phyloP scores from a whole-genome alignment of 2,329 filamentous ascomycete species.

The Trichoderma semiorbis region DNA sequence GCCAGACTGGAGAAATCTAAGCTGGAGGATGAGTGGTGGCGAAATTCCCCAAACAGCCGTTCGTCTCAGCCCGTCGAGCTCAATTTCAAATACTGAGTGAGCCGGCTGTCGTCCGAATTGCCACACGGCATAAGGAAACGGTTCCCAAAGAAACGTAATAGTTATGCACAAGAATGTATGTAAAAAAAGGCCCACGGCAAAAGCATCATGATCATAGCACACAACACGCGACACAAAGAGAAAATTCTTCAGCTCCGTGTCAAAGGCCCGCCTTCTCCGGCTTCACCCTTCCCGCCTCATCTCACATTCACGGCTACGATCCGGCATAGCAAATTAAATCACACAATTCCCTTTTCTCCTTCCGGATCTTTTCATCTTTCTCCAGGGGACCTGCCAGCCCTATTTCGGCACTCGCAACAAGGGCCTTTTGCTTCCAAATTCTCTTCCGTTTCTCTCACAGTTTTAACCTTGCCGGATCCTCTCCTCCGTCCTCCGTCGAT shows the following conservation, averaged over 20 bases:
- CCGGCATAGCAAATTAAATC: background rate
- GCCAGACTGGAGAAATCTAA: background rate
- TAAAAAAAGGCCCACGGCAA: background rate
- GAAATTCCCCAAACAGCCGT: background rate
- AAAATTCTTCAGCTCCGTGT: background rate
- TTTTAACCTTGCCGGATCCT: background rate
- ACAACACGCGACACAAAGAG: background rate
- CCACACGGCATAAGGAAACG: background rate
- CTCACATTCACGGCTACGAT: background rate
- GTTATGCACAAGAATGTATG: background rate
- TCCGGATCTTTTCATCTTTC: background rate
- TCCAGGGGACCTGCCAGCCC: constrained; percentile 1
- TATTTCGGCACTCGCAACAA: constrained; percentile 6
- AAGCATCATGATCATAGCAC: background rate
- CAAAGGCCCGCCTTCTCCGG: background rate
- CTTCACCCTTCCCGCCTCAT: background rate
- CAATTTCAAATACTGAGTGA: background rate
- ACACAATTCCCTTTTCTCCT: background rate
- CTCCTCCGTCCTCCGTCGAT: background rate
- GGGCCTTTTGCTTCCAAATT: background rate
- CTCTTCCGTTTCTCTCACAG: background rate
- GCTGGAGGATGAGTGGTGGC: background rate
- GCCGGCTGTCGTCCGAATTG: background rate
- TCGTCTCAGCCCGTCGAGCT: background rate
- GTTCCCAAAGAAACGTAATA: background rate